phyloP scores from a whole-genome alignment of 306 rosid species.

The Begonia loranthoides region DNA sequence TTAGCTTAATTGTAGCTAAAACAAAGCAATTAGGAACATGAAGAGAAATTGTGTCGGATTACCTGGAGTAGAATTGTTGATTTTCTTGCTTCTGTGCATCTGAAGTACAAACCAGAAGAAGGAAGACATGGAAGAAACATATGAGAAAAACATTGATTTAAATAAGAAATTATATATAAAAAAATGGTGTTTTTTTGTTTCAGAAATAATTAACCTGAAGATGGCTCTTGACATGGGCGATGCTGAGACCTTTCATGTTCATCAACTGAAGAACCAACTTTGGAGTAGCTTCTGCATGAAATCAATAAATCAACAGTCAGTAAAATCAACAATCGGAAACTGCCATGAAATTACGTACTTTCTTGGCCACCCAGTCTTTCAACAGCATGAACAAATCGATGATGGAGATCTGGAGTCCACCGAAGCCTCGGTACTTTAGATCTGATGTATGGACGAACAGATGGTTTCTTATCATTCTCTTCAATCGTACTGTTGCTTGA shows the following conservation, averaged over 20 bases:
- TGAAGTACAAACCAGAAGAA: conserved; percentile 8
- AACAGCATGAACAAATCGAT: conserved; percentile 75
- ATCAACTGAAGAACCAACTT: conserved; percentile 94
- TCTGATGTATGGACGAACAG: conserved; percentile 86
- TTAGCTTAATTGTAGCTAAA: background rate
- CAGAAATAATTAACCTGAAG: conserved; percentile 43
- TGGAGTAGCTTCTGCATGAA: conserved; percentile 75
- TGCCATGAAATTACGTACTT: conserved; percentile 18
- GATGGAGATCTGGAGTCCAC: conserved; percentile 93
- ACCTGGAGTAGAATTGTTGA: conserved; percentile 64
- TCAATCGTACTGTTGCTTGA: conserved; percentile 90
- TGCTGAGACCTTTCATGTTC: conserved; percentile 83
- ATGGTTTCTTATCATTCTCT: conserved; percentile 42
- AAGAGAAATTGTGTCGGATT: conserved; percentile 1
- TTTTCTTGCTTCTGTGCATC: conserved; percentile 92
- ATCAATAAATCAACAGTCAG: conserved; percentile 3
- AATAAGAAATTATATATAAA: background rate
- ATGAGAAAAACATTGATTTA: background rate
- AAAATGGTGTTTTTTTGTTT: background rate
- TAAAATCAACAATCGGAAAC: background rate
- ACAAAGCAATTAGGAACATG: background rate
- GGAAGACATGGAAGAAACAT: background rate
- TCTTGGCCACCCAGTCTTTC: conserved; percentile 95
- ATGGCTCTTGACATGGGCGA: conserved; percentile 98
- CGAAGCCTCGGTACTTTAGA: conserved; percentile 83